A percentile compares a stretch with the other conserved stretches of the same genome.
phyloP scores from a whole-genome alignment of 192 early-diverging fungal species.

The Borealophlyctis nickersoniae region DNA sequence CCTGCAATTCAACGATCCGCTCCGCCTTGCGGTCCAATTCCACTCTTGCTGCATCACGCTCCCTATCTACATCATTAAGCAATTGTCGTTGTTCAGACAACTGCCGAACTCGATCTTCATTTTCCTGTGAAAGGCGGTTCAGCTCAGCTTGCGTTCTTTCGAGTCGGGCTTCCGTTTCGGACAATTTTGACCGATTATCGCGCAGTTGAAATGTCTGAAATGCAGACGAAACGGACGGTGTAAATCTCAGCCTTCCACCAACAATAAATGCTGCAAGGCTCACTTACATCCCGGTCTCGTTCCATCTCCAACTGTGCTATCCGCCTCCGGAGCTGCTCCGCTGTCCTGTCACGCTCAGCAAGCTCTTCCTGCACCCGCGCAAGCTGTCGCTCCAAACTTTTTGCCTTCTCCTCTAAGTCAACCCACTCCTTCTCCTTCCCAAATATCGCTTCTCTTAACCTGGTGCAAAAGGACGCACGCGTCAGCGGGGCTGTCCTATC shows the following conservation, averaged over 20 bases:
- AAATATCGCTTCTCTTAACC: no score
- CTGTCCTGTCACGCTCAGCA: conserved; percentile 12
- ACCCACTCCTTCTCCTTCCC: conserved; percentile 7
- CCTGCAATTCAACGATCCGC: conserved; percentile 30
- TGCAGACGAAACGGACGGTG: no score
- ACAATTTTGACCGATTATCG: conserved; percentile 26
- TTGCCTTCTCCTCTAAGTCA: conserved; percentile 22
- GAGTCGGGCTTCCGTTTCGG: conserved; percentile 20
- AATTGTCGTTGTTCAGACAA: conserved; percentile 32
- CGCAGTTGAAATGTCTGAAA: conserved; percentile 21
- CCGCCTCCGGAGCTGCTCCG: conserved; percentile 6
- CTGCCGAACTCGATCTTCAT: conserved; percentile 3
- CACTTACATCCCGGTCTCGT: conserved; percentile 19
- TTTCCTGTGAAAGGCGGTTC: conserved; percentile 14
- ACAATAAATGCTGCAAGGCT: not conserved
- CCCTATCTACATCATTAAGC: conserved; percentile 36
- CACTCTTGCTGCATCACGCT: conserved; percentile 34
- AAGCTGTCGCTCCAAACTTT: conserved; percentile 9
- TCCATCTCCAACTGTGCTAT: conserved; percentile 24
- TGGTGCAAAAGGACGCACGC: no score
- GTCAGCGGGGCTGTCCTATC: no score
- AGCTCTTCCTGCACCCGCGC: conserved; percentile 13
- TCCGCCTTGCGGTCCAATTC: conserved; percentile 40
- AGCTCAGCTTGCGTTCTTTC: conserved; percentile 8
- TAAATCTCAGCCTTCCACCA: no score